Conservation (phyloP, 2,329 filamentous ascomycete genomes). For the Fusarium haematococcum region DNA sequence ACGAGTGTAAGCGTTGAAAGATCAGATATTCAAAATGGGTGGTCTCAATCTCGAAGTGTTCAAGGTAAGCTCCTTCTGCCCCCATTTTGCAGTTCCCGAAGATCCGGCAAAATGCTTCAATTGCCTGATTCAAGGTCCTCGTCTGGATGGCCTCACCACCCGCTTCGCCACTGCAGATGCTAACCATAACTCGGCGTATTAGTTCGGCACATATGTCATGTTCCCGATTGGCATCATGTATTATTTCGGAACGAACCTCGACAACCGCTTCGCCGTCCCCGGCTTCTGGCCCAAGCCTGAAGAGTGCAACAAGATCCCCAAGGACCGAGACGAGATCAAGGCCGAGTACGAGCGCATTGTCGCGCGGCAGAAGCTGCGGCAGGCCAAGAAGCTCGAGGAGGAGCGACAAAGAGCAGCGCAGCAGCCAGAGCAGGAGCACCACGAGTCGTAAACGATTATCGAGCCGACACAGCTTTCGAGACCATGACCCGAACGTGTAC, state of each 20-base stretch:
- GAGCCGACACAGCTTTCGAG: conserved; percentile 3
- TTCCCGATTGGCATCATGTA: conserved; percentile 99
- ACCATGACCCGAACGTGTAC: conserved; percentile 33
- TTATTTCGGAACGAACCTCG: conserved; percentile 99
- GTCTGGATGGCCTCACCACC: neutral
- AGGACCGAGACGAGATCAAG: conserved; percentile 84
- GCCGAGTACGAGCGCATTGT: conserved; percentile 82
- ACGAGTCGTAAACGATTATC: conserved; percentile 27
- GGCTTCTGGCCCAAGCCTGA: conserved; percentile 93
- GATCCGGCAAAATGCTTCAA: neutral
- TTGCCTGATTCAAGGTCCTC: neutral
- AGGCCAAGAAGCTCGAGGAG: conserved; percentile 63
- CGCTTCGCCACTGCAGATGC: neutral
- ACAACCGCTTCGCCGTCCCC: conserved; percentile 87
- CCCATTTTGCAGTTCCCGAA: neutral
- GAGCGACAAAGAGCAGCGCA: conserved; percentile 46
- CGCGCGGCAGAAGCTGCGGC: conserved; percentile 76
- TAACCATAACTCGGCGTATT: conserved; percentile 14
- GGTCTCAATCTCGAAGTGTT: conserved; percentile 94
- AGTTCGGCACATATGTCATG: conserved; percentile 99
- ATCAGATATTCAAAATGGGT: conserved; percentile 62
- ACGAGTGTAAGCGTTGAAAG: conserved; percentile 6
- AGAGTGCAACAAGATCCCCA: conserved; percentile 80
- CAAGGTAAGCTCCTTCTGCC: conserved; percentile 71
- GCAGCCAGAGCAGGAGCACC: conserved; percentile 21